These are phyloP conservation scores for Trametes cubensis DNA, from an alignment of 768 basidiomycete genomes.

Conservation along the genomic window DNA sequence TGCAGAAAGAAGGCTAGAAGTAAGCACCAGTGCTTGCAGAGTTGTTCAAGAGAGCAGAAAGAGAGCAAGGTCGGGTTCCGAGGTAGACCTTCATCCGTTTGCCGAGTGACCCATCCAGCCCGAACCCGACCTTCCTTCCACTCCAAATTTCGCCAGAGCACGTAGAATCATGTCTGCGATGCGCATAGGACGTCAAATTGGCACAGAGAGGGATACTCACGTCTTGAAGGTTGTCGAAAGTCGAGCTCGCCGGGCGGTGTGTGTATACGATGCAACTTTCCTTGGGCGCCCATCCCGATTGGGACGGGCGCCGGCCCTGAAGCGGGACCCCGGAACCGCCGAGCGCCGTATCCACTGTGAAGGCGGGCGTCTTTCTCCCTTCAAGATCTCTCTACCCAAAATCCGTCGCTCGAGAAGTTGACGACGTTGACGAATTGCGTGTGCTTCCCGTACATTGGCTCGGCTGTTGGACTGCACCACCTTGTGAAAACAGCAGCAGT, in stretches of 20 bases:
- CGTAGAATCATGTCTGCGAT: background rate
- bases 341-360: too few relatives aligned
- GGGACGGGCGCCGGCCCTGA: constrained; percentile 20
- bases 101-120: constrained; percentile 21
- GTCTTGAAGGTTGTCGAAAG: constrained; percentile 37
- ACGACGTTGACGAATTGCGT: too few relatives aligned
- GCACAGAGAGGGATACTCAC: constrained; percentile 39
- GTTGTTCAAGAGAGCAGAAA: background rate
- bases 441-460: background rate
- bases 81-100: constrained; percentile 15
- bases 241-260: constrained; percentile 34
- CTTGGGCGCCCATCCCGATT: constrained; percentile 19
- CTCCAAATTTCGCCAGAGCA: background rate
- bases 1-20: constrained; percentile 16
- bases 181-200: background rate
- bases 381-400: too few relatives aligned
- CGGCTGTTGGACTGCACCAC: background rate
- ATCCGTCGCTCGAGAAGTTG: too few relatives aligned
- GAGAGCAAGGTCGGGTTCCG: background rate
- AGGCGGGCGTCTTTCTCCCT: background rate
- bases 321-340: constrained; percentile 1
- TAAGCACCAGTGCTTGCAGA: constrained; percentile 26
- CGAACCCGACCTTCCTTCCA: background rate
- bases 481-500: background rate
- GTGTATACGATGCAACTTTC: constrained; percentile 20